Percentiles rank a stretch among this genome's conserved stretches.
Evolutionary conservation across 306 rosid genomes (phyloP).

Genomic region (Ziziphus jujuba): DNA sequence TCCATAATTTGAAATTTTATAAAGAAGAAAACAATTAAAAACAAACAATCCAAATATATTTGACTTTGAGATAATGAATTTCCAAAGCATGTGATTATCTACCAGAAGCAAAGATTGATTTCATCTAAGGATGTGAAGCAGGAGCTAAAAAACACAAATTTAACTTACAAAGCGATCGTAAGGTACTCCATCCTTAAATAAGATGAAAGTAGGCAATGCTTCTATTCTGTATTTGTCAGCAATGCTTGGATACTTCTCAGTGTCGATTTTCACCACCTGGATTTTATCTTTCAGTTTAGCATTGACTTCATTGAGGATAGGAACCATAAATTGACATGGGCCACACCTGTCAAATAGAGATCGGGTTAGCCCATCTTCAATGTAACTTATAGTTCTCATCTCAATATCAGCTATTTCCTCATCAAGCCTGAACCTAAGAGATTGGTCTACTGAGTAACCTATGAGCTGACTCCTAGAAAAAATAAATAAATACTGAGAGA

Average conservation of each 20-base stretch:
- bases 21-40: not conserved
- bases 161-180: constrained; percentile 77
- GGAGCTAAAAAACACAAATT: constrained; percentile 4
- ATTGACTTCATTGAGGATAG: constrained; percentile 81
- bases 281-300: constrained; percentile 54
- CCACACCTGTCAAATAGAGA: constrained; percentile 73
- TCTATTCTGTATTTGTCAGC: constrained; percentile 75
- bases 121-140: constrained; percentile 5
- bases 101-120: not conserved
- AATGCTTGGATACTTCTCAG: constrained; percentile 85
- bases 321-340: constrained; percentile 96
- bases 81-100: not conserved
- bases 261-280: constrained; percentile 84
- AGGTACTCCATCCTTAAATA: constrained; percentile 85
- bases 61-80: not conserved
- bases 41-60: not conserved
- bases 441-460: too few species aligned
- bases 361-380: constrained; percentile 20
- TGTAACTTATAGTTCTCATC: not conserved
- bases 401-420: not conserved
- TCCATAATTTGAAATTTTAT: not conserved
- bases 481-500: not conserved
- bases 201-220: constrained; percentile 91
- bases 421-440: not conserved
- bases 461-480: not conserved